Evolutionary conservation across 2,329 filamentous ascomycete species (phyloP), one percentile per base, ranked within the genome.

Genomic region (Plenodomus lindquistii): DNA sequence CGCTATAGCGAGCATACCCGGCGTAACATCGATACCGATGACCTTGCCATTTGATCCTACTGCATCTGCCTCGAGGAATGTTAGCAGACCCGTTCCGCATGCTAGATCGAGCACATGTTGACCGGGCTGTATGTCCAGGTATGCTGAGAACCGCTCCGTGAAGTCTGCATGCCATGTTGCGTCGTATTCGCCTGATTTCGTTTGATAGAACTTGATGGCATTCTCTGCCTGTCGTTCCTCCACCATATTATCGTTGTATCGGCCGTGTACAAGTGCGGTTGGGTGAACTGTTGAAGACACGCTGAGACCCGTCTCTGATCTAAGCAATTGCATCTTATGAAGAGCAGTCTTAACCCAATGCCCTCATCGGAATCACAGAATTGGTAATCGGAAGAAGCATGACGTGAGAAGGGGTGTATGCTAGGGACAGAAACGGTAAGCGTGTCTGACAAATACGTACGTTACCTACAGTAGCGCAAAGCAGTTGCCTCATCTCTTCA

Each of bases 1-100:
- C 6, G 75, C 75, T 27, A 73, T 54, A 17, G 58, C 59, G 11
- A 77, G 66, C 75, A 77, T 77, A 22, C 70, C 69, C 8, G 61
- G 64, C 3, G 67, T 69, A 21, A 78, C 62, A 47, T 79, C 76
- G 27, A 78, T 55, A 15, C 74, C 76, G 9, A 73, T 44, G 1
- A 78, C 72, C 7, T 52, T 43, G 9, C 75, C 75, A 7, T 55
- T 46, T 10, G 67, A 48, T 0, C 74, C 75, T 4, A 77, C 72
- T 4, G 55, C 63, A n/a, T 73, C 60, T 9, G 71, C 65, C 27
- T 70, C 71, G 7, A 69, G 63, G 51, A 76, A 70, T 1, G 69
- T 71, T 15, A 77, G 61, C 0, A 78, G 67, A 4, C 76, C 77
- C 5, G 76, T 78, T 3, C 76, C 75, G 50, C 75, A 77, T 5